A percentile compares a stretch with the other conserved stretches of the same genome.
These are phyloP conservation scores for Lasiosphaeria miniovina DNA, from an alignment of 495 filamentous ascomycete genomes.

Conservation along the genomic window DNA sequence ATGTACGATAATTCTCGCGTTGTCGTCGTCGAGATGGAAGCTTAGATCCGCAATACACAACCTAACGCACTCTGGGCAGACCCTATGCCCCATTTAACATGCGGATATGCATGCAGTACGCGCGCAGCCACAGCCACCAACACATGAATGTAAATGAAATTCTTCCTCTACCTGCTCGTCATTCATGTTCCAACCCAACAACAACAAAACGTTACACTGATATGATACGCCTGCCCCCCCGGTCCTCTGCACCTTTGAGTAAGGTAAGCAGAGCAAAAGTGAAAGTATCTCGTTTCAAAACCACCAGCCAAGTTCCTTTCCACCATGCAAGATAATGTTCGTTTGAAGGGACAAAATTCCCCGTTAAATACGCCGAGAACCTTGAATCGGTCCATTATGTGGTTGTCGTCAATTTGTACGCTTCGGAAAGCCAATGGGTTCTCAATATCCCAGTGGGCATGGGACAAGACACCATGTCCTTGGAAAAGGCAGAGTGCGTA, in stretches of 20 bases:
- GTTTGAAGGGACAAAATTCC: not conserved
- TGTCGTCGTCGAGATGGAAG: not conserved
- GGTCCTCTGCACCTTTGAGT: not conserved
- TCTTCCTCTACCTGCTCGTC: not conserved
- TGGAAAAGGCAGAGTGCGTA: not conserved
- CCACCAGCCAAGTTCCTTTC: not conserved
- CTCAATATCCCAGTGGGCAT: not conserved
- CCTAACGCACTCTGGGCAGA: not conserved
- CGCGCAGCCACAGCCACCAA: no score
- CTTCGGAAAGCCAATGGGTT: not conserved
- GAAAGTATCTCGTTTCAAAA: not conserved
- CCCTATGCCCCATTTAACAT: no score
- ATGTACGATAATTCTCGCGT: slow-evolving; percentile 7
- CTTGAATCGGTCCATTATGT: not conserved
- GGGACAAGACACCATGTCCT: not conserved
- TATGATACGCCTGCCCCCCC: not conserved
- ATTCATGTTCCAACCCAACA: not conserved
- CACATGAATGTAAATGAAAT: no score
- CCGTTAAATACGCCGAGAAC: slow-evolving; percentile 1
- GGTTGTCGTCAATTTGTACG: slow-evolving; percentile 1
- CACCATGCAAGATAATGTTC: not conserved
- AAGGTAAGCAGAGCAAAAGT: not conserved
- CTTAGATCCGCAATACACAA: not conserved
- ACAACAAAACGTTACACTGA: slow-evolving; percentile 1
- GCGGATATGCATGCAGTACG: no score